Conservation (phyloP, 257 asterid species). For the Anisodus acutangulus region DNA sequence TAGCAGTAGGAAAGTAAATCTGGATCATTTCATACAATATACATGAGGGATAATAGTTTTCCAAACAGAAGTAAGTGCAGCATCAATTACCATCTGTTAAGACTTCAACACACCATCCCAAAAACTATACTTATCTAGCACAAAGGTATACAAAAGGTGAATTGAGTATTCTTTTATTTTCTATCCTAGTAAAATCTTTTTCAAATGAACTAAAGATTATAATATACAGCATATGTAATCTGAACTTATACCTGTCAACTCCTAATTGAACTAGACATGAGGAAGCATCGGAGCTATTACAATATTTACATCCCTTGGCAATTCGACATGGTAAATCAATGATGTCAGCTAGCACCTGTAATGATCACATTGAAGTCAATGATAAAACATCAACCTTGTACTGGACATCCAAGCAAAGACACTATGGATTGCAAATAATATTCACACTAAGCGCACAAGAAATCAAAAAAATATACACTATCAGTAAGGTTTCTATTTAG, state of each 20-base stretch:
- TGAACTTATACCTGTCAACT: constrained; percentile 66
- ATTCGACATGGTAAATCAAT: constrained; percentile 95
- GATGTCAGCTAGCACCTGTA: constrained; percentile 90
- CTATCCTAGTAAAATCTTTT: constrained; percentile 11
- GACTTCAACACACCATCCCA: background rate
- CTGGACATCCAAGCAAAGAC: background rate
- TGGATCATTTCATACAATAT: constrained; percentile 15
- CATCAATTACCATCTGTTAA: background rate
- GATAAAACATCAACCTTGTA: constrained; percentile 28
- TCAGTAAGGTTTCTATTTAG: constrained; percentile 14
- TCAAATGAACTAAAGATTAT: background rate
- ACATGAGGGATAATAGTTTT: constrained; percentile 9
- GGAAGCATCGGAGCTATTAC: constrained; percentile 80
- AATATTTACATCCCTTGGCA: constrained; percentile 92
- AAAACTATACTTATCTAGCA: constrained; percentile 2
- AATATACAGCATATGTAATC: constrained; percentile 24
- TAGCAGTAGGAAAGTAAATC: constrained; percentile 17
- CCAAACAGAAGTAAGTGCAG: background rate
- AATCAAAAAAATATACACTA: background rate
- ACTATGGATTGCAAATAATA: background rate
- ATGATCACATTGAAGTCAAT: constrained; percentile 33
- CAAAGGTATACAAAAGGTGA: constrained; percentile 7
- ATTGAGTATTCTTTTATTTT: constrained; percentile 6
- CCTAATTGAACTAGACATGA: constrained; percentile 95
- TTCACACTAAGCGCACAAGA: background rate